Conservation (phyloP, 257 asterid species). For the Ehretia macrophylla region DNA sequence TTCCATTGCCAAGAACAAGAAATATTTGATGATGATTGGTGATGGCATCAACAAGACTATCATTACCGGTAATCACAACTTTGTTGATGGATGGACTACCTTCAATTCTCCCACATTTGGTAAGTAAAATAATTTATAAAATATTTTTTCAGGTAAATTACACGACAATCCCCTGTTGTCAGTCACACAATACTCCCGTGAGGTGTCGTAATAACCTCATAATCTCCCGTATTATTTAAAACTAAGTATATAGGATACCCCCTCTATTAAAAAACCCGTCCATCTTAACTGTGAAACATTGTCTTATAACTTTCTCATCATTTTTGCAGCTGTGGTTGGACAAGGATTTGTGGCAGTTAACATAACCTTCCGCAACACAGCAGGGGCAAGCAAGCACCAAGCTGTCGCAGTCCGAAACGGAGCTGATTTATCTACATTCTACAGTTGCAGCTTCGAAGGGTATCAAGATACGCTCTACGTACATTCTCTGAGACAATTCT, state of each 20-base stretch:
- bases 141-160: too few species aligned
- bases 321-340: constrained; percentile 52
- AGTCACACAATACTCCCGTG: too few species aligned
- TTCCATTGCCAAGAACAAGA: constrained; percentile 48
- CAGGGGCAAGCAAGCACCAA: constrained; percentile 72
- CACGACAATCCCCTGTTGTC: too few species aligned
- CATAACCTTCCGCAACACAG: constrained; percentile 72
- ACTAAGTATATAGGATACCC: too few species aligned
- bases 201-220: too few species aligned
- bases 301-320: neutral
- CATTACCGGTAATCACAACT: constrained; percentile 62
- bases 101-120: constrained; percentile 64
- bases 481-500: constrained; percentile 76
- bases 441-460: constrained; percentile 74
- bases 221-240: too few species aligned
- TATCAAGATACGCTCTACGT: constrained; percentile 71
- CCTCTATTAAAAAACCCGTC: too few species aligned
- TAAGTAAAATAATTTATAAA: too few species aligned
- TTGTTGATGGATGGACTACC: constrained; percentile 80
- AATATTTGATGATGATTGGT: constrained; percentile 66
- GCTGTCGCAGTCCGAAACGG: constrained; percentile 76
- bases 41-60: constrained; percentile 68
- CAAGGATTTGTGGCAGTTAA: constrained; percentile 48
- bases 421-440: constrained; percentile 71
- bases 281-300: too few species aligned